Conservation (phyloP, 495 filamentous ascomycete genomes). For the Apiosordaria backusii region DNA sequence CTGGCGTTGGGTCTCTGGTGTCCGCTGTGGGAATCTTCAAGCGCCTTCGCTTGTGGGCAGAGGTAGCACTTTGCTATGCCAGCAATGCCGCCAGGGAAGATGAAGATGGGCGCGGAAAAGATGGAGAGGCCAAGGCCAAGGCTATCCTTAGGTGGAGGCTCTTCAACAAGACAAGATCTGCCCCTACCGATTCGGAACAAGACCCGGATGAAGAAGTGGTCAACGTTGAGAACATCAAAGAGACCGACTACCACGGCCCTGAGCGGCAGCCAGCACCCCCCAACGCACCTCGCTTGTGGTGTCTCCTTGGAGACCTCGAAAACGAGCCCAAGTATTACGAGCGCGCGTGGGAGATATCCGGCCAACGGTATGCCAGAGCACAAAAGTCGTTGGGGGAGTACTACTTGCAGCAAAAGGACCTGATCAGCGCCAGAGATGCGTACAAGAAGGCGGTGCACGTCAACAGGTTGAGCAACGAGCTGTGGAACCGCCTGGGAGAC, state of each 20-base stretch:
- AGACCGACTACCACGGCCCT: slow-evolving; percentile 52
- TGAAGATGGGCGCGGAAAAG: slow-evolving; percentile 45
- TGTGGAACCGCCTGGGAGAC: slow-evolving; percentile 90
- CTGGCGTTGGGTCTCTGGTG: slow-evolving; percentile 75
- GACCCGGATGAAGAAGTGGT: slow-evolving; percentile 52
- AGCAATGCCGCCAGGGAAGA: slow-evolving; percentile 62
- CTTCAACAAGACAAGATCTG: slow-evolving; percentile 55
- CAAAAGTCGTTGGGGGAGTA: slow-evolving; percentile 82
- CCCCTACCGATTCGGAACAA: slow-evolving; percentile 20
- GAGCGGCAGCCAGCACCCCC: slow-evolving; percentile 66
- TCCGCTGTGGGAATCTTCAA: slow-evolving; percentile 96
- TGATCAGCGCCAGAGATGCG: slow-evolving; percentile 67
- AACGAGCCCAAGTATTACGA: slow-evolving; percentile 69
- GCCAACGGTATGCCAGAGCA: slow-evolving; percentile 74
- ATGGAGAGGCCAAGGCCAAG: slow-evolving; percentile 73
- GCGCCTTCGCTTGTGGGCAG: slow-evolving; percentile 89
- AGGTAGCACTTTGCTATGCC: slow-evolving; percentile 83
- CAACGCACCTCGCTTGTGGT: slow-evolving; percentile 84
- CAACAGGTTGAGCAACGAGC: slow-evolving; percentile 72
- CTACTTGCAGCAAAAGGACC: slow-evolving; percentile 60
- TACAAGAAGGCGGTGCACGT: slow-evolving; percentile 72
- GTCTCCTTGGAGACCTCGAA: slow-evolving; percentile 90
- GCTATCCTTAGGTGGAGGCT: slow-evolving; percentile 72
- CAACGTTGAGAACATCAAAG: slow-evolving; percentile 49
- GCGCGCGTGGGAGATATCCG: slow-evolving; percentile 84